Evolutionary conservation across 495 filamentous ascomycete species (phyloP).

Genomic region (Penicillium turbatum): DNA sequence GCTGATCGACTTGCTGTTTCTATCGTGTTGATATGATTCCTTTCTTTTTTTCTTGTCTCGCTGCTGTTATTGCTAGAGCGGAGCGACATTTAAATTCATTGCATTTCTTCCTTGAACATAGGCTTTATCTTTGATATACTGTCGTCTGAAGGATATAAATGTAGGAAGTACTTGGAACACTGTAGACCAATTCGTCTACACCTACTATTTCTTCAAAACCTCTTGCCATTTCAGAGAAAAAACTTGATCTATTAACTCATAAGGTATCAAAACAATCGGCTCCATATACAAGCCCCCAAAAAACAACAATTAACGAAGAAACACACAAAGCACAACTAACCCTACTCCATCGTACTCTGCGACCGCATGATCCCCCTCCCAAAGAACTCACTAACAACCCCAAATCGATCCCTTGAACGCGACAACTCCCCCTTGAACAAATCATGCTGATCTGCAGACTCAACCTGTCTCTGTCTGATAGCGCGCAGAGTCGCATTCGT

Average conservation of each 20-base stretch:
- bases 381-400: constrained; percentile 88
- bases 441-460: constrained; percentile 84
- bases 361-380: constrained; percentile 81
- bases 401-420: constrained; percentile 79
- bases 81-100: constrained; percentile 17
- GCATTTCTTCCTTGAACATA: constrained; percentile 8
- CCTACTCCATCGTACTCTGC: constrained; percentile 38
- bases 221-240: background rate
- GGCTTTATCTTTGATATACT: background rate
- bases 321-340: too few relatives aligned
- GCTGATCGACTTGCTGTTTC: constrained; percentile 3
- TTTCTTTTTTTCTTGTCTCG: background rate
- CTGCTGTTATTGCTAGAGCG: constrained; percentile 10
- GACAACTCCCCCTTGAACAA: constrained; percentile 77
- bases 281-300: background rate
- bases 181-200: background rate
- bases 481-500: constrained; percentile 83
- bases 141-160: background rate
- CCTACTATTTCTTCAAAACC: background rate
- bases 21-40: constrained; percentile 6
- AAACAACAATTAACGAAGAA: constrained; percentile 8
- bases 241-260: constrained; percentile 4
- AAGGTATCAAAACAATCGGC: constrained; percentile 13
- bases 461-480: constrained; percentile 79
- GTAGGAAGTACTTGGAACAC: background rate